phyloP scores from a whole-genome alignment of 768 basidiomycete genomes.

The Rickenella mellea region DNA sequence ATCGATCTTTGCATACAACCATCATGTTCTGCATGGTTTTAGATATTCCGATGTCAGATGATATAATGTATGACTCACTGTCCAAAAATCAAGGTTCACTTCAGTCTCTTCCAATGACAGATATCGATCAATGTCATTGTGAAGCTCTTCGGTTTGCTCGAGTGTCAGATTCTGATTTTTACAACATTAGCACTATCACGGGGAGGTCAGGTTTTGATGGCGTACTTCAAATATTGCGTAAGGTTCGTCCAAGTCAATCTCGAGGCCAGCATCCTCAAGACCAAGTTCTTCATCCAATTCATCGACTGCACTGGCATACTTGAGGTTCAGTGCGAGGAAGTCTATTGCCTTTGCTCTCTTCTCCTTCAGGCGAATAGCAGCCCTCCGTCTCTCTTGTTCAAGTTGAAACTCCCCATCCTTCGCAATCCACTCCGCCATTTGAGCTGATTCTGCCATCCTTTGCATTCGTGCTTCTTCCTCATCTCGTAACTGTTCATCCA shows the following conservation, averaged over 20 bases:
- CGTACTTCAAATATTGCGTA: constrained; percentile 94
- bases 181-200: background rate
- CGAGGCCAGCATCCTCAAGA: constrained; percentile 80
- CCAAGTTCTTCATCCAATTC: constrained; percentile 59
- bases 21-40: constrained; percentile 72
- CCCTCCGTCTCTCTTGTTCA: constrained; percentile 84
- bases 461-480: constrained; percentile 89
- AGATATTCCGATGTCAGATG: no score
- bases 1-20: constrained; percentile 86
- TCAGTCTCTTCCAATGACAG: constrained; percentile 77
- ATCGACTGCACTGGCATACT: constrained; percentile 70
- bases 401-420: constrained; percentile 97
- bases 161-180: constrained; percentile 63
- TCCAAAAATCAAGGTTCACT: constrained; percentile 95
- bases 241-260: constrained; percentile 97
- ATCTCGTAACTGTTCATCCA: constrained; percentile 78
- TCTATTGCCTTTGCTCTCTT: constrained; percentile 98
- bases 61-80: constrained; percentile 37
- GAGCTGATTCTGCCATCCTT: constrained; percentile 84
- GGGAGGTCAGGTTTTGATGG: constrained; percentile 6
- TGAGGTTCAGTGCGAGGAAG: constrained; percentile 90
- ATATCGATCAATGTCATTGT: constrained; percentile 91
- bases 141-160: constrained; percentile 85
- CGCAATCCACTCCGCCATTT: constrained; percentile 97
- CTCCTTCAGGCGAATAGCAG: constrained; percentile 90